A percentile compares a stretch with the other conserved stretches of the same genome.
phyloP scores from a whole-genome alignment of 257 asterid genomes.

The Rauvolfia tetraphylla region DNA sequence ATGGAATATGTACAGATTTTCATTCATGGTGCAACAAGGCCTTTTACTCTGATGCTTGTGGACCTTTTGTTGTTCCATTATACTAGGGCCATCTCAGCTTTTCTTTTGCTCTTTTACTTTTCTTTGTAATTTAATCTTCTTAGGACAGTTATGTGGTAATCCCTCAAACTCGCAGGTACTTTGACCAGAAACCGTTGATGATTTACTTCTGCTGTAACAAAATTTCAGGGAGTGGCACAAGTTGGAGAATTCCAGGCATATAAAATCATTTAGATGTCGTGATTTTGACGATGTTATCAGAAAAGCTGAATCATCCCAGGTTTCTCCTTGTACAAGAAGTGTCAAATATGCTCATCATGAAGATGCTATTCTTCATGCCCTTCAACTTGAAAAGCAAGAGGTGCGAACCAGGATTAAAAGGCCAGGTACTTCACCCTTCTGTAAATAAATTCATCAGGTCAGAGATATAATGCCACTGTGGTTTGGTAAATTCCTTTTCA shows the following conservation, averaged over 20 bases:
- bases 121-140: background rate
- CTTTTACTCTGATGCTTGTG: background rate
- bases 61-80: background rate
- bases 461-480: background rate
- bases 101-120: background rate
- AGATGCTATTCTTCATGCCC: slow-evolving; percentile 30
- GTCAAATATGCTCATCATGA: slow-evolving; percentile 20
- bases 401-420: slow-evolving; percentile 26
- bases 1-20: no score
- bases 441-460: background rate
- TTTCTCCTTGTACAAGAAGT: background rate
- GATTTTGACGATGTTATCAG: slow-evolving; percentile 32
- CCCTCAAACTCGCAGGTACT: background rate
- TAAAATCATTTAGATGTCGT: slow-evolving; percentile 32
- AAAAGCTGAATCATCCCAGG: slow-evolving; percentile 20
- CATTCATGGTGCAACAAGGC: no score
- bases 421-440: slow-evolving; percentile 32
- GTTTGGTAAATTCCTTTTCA: no score
- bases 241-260: slow-evolving; percentile 29
- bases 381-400: slow-evolving; percentile 31
- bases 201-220: background rate
- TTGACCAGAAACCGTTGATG: background rate
- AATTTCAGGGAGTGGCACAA: slow-evolving; percentile 42
- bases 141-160: background rate
- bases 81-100: no score